Evolutionary conservation across 805 yeast genomes (phyloP).

Genomic region (Candida incommunis): DNA sequence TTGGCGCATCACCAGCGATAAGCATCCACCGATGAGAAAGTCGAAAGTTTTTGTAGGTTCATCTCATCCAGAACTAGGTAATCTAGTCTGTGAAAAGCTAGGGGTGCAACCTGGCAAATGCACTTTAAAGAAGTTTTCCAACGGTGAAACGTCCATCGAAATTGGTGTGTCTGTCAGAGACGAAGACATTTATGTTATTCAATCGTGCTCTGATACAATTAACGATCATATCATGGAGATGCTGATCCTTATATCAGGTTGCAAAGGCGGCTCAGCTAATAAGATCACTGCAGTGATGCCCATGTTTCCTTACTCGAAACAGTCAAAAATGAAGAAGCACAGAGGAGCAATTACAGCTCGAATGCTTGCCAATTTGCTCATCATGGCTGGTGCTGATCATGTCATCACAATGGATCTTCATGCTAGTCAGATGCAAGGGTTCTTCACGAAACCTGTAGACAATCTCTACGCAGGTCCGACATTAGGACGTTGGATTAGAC

Average conservation of each 20-base stretch:
- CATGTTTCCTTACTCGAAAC: slow-evolving; percentile 94
- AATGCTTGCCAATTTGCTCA: slow-evolving; percentile 83
- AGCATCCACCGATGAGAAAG: slow-evolving; percentile 84
- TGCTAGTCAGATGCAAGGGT: slow-evolving; percentile 99
- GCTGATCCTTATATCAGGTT: slow-evolving; percentile 82
- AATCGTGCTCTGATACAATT: slow-evolving; percentile 72
- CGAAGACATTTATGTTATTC: slow-evolving; percentile 90
- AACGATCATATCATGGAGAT: slow-evolving; percentile 96
- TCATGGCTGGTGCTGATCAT: slow-evolving; percentile 99
- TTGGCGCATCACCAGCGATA: no score
- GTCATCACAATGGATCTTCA: slow-evolving; percentile 92
- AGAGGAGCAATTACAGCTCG: slow-evolving; percentile 98
- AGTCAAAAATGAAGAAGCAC: slow-evolving; percentile 96
- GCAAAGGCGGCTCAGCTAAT: slow-evolving; percentile 97
- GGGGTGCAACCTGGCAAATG: slow-evolving; percentile 94
- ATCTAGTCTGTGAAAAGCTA: slow-evolving; percentile 73
- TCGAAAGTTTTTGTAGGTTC: slow-evolving; percentile 94
- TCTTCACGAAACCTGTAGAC: slow-evolving; percentile 93
- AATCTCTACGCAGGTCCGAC: slow-evolving; percentile 94
- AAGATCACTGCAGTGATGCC: slow-evolving; percentile 96
- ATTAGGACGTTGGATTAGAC: slow-evolving; percentile 89
- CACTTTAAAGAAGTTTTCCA: slow-evolving; percentile 80
- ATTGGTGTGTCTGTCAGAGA: slow-evolving; percentile 92
- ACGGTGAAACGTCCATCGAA: slow-evolving; percentile 95
- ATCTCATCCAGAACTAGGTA: slow-evolving; percentile 91